Evolutionary conservation across 257 asterid genomes (phyloP).

Genomic region (Ocimum tenuiflorum): DNA sequence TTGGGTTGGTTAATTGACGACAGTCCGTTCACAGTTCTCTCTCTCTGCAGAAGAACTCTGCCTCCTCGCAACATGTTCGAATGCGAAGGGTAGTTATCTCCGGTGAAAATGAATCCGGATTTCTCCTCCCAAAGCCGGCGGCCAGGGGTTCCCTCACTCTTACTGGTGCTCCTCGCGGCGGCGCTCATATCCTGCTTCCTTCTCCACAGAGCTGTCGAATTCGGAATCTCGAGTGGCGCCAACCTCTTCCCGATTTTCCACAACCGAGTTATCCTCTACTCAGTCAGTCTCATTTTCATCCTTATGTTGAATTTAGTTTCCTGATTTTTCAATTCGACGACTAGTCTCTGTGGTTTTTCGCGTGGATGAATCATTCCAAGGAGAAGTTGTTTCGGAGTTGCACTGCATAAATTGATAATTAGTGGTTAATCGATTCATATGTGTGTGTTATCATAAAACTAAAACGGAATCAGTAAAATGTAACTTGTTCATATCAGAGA

Average conservation of each 20-base stretch:
- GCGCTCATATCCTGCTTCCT: slow-evolving; percentile 21
- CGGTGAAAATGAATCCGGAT: slow-evolving; percentile 3
- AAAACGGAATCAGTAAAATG: neutral
- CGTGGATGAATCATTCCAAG: neutral
- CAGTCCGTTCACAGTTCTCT: neutral
- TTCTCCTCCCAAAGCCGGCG: slow-evolving; percentile 16
- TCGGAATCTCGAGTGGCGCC: slow-evolving; percentile 9
- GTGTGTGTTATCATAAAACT: neutral
- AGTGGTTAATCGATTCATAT: neutral
- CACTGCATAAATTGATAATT: neutral
- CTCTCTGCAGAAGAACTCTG: too few species aligned
- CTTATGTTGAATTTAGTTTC: neutral
- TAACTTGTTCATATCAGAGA: neutral
- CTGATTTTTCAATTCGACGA: neutral
- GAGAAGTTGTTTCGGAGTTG: neutral
- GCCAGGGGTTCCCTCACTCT: slow-evolving; percentile 13
- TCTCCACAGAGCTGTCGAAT: slow-evolving; percentile 26
- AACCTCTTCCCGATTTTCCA: slow-evolving; percentile 16
- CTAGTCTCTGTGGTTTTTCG: neutral
- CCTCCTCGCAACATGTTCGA: slow-evolving; percentile 13
- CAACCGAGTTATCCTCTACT: neutral
- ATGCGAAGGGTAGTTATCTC: slow-evolving; percentile 9
- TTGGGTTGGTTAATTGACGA: neutral
- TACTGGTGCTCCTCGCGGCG: slow-evolving; percentile 11
- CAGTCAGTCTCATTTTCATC: slow-evolving; percentile 21